Evolutionary conservation across 768 basidiomycete genomes (phyloP).

Genomic region (Agaricus subrufescens): DNA sequence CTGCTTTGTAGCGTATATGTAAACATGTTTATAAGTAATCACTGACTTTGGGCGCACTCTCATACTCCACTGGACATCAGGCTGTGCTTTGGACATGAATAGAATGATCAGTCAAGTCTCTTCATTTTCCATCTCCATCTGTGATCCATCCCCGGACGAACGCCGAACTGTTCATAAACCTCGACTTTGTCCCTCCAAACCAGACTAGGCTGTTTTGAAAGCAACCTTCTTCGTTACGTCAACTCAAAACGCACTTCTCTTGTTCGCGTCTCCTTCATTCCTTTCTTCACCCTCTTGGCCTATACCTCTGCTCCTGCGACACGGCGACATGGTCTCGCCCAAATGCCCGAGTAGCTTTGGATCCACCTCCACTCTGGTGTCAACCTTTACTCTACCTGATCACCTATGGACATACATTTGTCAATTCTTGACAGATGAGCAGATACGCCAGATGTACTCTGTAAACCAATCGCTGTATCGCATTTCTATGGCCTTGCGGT

Average conservation of each 20-base stretch:
- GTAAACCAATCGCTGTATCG: slow-evolving; percentile 1
- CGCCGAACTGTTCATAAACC: not conserved
- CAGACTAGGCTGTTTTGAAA: not conserved
- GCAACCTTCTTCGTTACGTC: too few species aligned
- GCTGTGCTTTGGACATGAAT: too few species aligned
- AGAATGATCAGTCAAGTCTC: too few species aligned
- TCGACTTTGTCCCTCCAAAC: not conserved
- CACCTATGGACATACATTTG: slow-evolving; percentile 1
- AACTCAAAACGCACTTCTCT: not conserved
- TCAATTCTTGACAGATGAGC: slow-evolving; percentile 4
- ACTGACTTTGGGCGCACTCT: too few species aligned
- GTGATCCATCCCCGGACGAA: not conserved
- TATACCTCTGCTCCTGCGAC: not conserved
- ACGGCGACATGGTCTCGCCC: not conserved
- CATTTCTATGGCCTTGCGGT: slow-evolving; percentile 6
- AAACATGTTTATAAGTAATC: too few species aligned
- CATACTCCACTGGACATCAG: too few species aligned
- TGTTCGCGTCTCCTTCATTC: not conserved
- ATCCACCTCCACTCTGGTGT: not conserved
- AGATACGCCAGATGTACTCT: slow-evolving; percentile 4
- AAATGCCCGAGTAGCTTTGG: not conserved
- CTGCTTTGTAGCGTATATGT: too few species aligned
- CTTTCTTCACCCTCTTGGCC: not conserved
- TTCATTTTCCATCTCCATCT: too few species aligned
- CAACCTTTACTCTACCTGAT: slow-evolving; percentile 1